Evolutionary conservation across 2,329 filamentous ascomycete species (phyloP).

Genomic region (Xylaria polymorpha): DNA sequence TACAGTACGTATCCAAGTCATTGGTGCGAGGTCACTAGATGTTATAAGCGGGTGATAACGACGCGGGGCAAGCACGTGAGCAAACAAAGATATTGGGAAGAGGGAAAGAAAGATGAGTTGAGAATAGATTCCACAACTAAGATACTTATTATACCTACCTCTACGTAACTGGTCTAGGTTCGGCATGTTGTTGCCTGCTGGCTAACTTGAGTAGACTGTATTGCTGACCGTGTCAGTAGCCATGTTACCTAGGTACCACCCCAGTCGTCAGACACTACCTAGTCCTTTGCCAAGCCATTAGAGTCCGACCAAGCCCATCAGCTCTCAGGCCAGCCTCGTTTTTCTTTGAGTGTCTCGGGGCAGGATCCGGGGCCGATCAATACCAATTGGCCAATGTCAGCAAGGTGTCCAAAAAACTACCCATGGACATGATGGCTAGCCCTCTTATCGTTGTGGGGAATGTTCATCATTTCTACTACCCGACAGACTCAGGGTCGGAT

Average conservation of each 20-base stretch:
- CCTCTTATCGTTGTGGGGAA: slow-evolving; percentile 13
- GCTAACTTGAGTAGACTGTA: neutral
- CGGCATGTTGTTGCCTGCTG: slow-evolving; percentile 19
- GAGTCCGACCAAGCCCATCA: slow-evolving; percentile 2
- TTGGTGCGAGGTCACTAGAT: neutral
- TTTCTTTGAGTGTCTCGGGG: neutral
- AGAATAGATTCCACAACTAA: neutral
- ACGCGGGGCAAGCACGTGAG: neutral
- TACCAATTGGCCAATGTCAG: slow-evolving; percentile 14
- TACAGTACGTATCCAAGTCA: neutral
- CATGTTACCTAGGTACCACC: too few species aligned
- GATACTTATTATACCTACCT: slow-evolving; percentile 12
- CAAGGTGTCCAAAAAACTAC: slow-evolving; percentile 4
- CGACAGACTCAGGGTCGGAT: slow-evolving; percentile 30
- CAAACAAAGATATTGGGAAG: neutral
- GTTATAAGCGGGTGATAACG: neutral
- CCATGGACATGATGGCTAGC: slow-evolving; percentile 13
- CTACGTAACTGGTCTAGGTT: neutral
- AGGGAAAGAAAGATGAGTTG: neutral
- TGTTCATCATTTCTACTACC: slow-evolving; percentile 18
- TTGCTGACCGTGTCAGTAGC: slow-evolving; percentile 11
- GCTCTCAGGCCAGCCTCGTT: slow-evolving; percentile 17
- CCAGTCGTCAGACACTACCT: slow-evolving; percentile 18
- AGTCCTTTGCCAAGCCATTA: slow-evolving; percentile 28
- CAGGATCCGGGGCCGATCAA: slow-evolving; percentile 7